Evolutionary conservation across 1,139 yeast genomes (phyloP), one percentile per base, ranked within the genome.

Genomic region (Yamadazyma conglobata): DNA sequence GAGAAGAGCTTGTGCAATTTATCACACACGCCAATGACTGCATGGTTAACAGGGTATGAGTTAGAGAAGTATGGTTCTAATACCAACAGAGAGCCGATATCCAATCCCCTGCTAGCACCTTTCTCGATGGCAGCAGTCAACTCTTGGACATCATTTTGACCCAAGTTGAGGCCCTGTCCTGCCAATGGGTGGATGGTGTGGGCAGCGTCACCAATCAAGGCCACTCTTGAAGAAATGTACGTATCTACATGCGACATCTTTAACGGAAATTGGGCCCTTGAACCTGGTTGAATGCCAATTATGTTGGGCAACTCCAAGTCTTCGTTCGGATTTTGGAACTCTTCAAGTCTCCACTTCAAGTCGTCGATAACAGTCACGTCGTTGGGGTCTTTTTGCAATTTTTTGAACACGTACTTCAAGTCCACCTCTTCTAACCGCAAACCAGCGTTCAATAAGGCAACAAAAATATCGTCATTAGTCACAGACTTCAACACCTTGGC

Each of bases 121-220:
- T 46, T 63, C 43, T 86, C 95, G 24, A 91, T 53, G 0, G 93
- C 85, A 1, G 56, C 63, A 2, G 81, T 77, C 24, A 91, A 66
- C 2, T 80, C 65, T 34, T 79, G 79, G 2, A 86, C 96, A 51
- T 91, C 99, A 20, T 83, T 79, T 54, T 89, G 96, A n/a, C 98
- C 98, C 95, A 91, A 88, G 54, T 91, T 91, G 38, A 91, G 72
- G 10, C 99, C 98, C 58, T 93, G 98, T 4, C 99, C 99, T 2
- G 97, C 97, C 37, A 91, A 67, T 3, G 99, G 98, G 54, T 91
- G 98, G 1, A 95, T 86, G 0, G 97, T 83, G 47, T 91, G 99
- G 0, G 97, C 98, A 1, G 99, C 98, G 58, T 91, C 99, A 13
- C 99, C 98, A 7, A 91, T 83, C 13, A 91, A 64, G 0, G 97